These are phyloP conservation scores for Mastigamoeba balamuthi DNA, from an alignment of 78 protist genomes.

Conservation along the genomic window DNA sequence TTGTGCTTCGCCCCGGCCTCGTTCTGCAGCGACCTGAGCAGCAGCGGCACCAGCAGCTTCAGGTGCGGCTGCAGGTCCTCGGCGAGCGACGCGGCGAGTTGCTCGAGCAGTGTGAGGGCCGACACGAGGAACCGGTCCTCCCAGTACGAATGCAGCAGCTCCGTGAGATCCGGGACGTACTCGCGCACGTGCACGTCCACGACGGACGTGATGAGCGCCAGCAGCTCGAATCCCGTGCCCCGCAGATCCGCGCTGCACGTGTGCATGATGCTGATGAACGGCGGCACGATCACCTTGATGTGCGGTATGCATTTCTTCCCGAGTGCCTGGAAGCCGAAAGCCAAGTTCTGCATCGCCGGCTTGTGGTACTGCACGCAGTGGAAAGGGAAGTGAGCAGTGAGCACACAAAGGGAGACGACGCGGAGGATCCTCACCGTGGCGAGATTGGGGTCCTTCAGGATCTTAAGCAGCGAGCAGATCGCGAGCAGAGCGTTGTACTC, in stretches of 20 bases:
- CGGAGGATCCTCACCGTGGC: too few relatives aligned
- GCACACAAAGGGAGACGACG: too few relatives aligned
- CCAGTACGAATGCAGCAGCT: conserved; percentile 77
- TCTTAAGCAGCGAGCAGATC: conserved; percentile 61
- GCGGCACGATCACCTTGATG: conserved; percentile 72
- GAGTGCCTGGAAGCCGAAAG: conserved; percentile 60
- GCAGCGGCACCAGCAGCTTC: conserved; percentile 69
- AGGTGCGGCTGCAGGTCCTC: conserved; percentile 80
- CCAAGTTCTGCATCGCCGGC: conserved; percentile 51
- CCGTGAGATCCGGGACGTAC: conserved; percentile 56
- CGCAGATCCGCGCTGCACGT: conserved; percentile 43
- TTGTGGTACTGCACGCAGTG: conserved; percentile 44
- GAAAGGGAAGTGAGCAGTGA: too few relatives aligned
- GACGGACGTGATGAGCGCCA: conserved; percentile 56
- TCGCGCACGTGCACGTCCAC: conserved; percentile 82
- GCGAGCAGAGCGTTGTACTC: conserved; percentile 82
- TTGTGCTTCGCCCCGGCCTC: too few relatives aligned
- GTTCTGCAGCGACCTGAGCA: too few relatives aligned
- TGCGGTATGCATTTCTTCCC: conserved; percentile 71
- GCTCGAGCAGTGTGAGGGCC: conserved; percentile 68
- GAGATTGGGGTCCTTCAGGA: conserved; percentile 77
- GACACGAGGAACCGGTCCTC: background rate
- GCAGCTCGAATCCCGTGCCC: conserved; percentile 56
- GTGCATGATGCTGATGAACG: conserved; percentile 56
- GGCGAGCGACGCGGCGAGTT: conserved; percentile 59